phyloP scores from a whole-genome alignment of 176 grass and related monocot genomes.

The Avena eriantha region DNA sequence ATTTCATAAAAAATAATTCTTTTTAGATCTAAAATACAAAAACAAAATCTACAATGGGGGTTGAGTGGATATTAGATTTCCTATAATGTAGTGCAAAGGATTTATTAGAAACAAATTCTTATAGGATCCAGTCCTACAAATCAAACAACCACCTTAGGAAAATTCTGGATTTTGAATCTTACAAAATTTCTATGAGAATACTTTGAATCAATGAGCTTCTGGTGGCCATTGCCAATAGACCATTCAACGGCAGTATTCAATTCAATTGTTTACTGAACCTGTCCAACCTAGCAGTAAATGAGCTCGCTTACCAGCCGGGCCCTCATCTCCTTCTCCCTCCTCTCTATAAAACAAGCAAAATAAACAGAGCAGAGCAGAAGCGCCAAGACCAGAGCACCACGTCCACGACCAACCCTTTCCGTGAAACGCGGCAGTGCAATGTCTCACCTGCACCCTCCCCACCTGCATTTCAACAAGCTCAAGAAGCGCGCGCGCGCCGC shows the following conservation, averaged over 20 bases:
- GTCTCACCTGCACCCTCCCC: constrained; percentile 59
- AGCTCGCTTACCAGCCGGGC: not conserved
- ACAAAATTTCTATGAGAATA: too few species aligned
- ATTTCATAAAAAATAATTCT: too few species aligned
- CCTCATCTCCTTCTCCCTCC: not conserved
- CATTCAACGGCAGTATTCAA: constrained; percentile 52
- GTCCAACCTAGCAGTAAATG: constrained; percentile 50
- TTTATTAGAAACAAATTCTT: too few species aligned
- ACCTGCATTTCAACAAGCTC: constrained; percentile 53
- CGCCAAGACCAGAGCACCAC: constrained; percentile 36
- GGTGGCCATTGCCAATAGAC: constrained; percentile 14
- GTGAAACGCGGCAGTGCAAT: constrained; percentile 46
- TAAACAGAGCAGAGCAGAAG: constrained; percentile 17
- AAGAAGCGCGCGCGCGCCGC: constrained; percentile 43
- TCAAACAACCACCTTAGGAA: too few species aligned
- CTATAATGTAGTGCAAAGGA: too few species aligned
- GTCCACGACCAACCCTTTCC: constrained; percentile 34
- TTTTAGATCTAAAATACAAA: too few species aligned
- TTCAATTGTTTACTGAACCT: constrained; percentile 54
- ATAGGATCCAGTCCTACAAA: too few species aligned
- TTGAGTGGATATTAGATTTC: too few species aligned
- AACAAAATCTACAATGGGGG: too few species aligned
- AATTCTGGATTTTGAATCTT: too few species aligned
- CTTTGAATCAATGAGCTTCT: not conserved
- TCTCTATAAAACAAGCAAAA: constrained; percentile 43